These are phyloP conservation scores for Saccharum spontaneum DNA, from an alignment of 176 grass and related monocot genomes.

Conservation along the genomic window DNA sequence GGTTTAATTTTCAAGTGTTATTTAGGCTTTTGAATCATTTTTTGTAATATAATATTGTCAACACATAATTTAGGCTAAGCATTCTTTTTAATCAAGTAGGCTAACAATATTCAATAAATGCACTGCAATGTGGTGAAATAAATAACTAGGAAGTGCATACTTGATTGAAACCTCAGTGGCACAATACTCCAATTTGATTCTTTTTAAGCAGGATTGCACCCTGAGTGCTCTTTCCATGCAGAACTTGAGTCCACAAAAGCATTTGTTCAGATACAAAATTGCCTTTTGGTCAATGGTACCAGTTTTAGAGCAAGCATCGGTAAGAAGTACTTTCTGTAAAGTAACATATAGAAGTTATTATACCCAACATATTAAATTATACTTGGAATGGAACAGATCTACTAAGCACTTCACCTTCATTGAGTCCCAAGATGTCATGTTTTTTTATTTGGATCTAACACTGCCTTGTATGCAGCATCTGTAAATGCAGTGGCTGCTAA, in stretches of 20 bases:
- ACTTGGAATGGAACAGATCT: conserved; percentile 3
- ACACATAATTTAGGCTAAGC: neutral
- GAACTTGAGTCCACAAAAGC: conserved; percentile 34
- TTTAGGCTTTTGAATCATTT: neutral
- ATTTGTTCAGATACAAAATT: conserved; percentile 52
- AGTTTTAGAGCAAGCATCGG: conserved; percentile 29
- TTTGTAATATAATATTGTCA: neutral
- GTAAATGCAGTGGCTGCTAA: conserved; percentile 65
- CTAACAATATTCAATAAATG: neutral
- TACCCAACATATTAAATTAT: conserved; percentile 20
- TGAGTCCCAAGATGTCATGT: conserved; percentile 47
- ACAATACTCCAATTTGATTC: conserved; percentile 49
- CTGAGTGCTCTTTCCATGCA: conserved; percentile 48
- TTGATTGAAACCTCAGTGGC: conserved; percentile 38
- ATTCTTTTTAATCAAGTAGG: neutral
- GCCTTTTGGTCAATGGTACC: conserved; percentile 35
- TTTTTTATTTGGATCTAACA: conserved; percentile 58
- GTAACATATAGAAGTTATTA: neutral
- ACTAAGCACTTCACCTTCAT: conserved; percentile 54
- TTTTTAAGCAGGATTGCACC: conserved; percentile 54
- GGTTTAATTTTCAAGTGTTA: neutral
- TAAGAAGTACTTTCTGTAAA: conserved; percentile 65
- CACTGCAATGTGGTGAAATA: neutral
- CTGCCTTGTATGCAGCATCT: conserved; percentile 67
- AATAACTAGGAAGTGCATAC: conserved; percentile 36